Percentiles rank a stretch among this genome's conserved stretches.
Conservation (phyloP, 805 yeast genomes). For the Teunomyces barrocoloradensis region DNA sequence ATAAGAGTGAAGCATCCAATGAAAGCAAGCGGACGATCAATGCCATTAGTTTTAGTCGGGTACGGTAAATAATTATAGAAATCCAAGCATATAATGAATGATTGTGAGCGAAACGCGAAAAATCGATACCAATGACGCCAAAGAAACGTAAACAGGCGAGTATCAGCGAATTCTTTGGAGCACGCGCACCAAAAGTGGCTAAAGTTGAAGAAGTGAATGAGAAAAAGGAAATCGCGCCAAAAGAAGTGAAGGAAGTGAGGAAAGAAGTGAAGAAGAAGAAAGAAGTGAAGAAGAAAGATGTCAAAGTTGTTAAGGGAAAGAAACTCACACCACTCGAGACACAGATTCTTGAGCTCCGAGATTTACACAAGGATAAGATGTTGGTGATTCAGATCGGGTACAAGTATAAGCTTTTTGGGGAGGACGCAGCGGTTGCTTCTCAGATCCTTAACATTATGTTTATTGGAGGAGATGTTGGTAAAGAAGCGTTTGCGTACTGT, state of each 20-base stretch:
- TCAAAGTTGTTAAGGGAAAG: neutral
- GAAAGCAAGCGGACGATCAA: constrained; percentile 15
- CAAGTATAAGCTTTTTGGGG: constrained; percentile 82
- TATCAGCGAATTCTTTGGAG: neutral
- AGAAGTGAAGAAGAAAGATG: too few relatives aligned
- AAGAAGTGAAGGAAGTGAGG: constrained; percentile 3
- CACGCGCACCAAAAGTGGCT: neutral
- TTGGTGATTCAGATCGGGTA: constrained; percentile 89
- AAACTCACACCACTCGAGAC: constrained; percentile 68
- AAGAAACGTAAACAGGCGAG: constrained; percentile 5
- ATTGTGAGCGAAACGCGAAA: neutral
- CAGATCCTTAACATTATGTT: constrained; percentile 65
- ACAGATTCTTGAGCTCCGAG: constrained; percentile 70
- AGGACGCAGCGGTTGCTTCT: constrained; percentile 75
- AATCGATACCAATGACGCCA: neutral
- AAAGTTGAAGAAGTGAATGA: neutral
- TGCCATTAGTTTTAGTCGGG: constrained; percentile 24
- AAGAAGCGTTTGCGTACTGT: constrained; percentile 64
- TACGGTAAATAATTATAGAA: constrained; percentile 9
- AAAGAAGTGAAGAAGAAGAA: too few relatives aligned
- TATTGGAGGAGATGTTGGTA: constrained; percentile 51
- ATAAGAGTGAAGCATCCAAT: neutral
- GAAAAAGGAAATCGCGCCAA: neutral
- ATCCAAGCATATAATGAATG: neutral
- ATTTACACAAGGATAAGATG: constrained; percentile 59